Evolutionary conservation across 2,329 filamentous ascomycete species (phyloP).

Genomic region (Colletotrichum tropicicola): DNA sequence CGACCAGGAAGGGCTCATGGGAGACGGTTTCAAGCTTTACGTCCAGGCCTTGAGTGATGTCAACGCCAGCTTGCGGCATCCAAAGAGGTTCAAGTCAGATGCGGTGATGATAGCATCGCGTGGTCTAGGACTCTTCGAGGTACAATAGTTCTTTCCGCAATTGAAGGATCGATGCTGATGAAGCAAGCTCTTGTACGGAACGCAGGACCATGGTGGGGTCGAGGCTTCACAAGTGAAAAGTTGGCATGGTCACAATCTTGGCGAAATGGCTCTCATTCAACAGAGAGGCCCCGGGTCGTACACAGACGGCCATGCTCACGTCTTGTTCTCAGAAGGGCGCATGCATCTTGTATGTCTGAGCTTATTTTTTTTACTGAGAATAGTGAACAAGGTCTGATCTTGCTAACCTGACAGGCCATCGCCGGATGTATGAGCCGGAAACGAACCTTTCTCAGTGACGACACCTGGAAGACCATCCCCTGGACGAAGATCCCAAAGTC

Average conservation of each 20-base stretch:
- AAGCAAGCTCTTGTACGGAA: slow-evolving; percentile 26
- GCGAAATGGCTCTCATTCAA: slow-evolving; percentile 20
- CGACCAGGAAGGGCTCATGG: slow-evolving; percentile 19
- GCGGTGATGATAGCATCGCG: slow-evolving; percentile 12
- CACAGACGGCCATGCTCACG: slow-evolving; percentile 26
- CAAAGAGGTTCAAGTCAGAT: slow-evolving; percentile 4
- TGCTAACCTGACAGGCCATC: background rate
- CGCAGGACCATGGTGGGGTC: background rate
- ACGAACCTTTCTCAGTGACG: slow-evolving; percentile 33
- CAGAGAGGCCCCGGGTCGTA: background rate
- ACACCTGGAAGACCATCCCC: slow-evolving; percentile 41
- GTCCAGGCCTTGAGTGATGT: slow-evolving; percentile 28
- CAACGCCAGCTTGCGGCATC: background rate
- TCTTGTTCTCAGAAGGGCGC: slow-evolving; percentile 32
- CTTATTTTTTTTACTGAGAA: no score
- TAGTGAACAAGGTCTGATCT: no score
- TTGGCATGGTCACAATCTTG: slow-evolving; percentile 28
- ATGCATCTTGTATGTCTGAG: slow-evolving; percentile 32
- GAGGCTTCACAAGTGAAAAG: slow-evolving; percentile 11
- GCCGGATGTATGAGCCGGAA: background rate
- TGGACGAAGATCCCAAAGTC: slow-evolving; percentile 39
- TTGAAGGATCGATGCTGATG: background rate
- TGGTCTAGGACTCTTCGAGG: slow-evolving; percentile 31
- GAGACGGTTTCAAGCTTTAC: slow-evolving; percentile 32
- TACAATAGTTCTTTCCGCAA: background rate